Percentiles rank a stretch among this genome's conserved stretches.
phyloP scores from a whole-genome alignment of 1,284 basidiomycete genomes.

The Rhodotorula sp. region DNA sequence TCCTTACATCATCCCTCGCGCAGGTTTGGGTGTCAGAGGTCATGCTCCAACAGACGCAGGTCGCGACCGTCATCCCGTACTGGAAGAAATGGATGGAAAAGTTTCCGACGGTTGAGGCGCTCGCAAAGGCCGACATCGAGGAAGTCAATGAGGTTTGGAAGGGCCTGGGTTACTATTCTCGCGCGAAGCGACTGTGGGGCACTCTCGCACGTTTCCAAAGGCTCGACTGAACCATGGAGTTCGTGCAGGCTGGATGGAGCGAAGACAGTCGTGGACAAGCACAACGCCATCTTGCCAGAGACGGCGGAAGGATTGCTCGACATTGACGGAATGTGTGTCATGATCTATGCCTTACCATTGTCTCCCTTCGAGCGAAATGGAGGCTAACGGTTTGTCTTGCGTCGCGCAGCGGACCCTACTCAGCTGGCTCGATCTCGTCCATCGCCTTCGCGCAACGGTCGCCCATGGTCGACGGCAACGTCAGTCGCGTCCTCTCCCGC shows the following conservation, averaged over 20 bases:
- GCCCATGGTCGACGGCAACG: conserved; percentile 91
- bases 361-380: too few species aligned
- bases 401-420: conserved; percentile 38
- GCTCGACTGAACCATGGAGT: background rate
- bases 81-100: conserved; percentile 62
- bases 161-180: conserved; percentile 84
- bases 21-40: conserved; percentile 64
- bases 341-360: too few species aligned
- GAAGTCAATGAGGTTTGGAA: conserved; percentile 83
- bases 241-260: conserved; percentile 61
- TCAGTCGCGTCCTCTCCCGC: conserved; percentile 53
- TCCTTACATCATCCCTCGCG: background rate
- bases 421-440: conserved; percentile 55
- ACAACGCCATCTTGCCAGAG: conserved; percentile 70
- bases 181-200: conserved; percentile 66
- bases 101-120: conserved; percentile 76
- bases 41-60: conserved; percentile 93
- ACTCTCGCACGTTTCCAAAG: too few species aligned
- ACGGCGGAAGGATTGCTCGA: conserved; percentile 75
- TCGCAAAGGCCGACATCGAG: conserved; percentile 71
- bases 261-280: conserved; percentile 67
- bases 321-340: conserved; percentile 40
- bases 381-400: background rate
- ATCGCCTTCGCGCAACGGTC: conserved; percentile 82
- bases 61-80: conserved; percentile 81